Base-by-base conservation (phyloP, 768 basidiomycete genomes). In the Boletus speciosus region DNA sequence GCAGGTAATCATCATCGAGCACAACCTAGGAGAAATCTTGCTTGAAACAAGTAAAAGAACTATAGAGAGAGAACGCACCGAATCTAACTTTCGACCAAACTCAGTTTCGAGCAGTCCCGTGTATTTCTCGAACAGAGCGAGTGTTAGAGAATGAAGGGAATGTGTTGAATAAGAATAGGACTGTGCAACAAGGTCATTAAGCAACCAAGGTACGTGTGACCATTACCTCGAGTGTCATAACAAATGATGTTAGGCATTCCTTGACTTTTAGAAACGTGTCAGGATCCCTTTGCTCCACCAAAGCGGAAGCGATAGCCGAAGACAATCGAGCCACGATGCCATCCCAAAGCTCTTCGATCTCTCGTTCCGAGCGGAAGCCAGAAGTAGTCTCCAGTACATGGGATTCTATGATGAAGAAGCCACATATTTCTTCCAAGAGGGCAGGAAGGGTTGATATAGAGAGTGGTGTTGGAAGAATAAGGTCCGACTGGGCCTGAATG, bases 261-360 rank as follows among this genome's bases (percentile, higher is more conserved):
- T 98, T 98, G 32, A 86, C 89, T 19, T 77, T 79, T 46, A 97
- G 71, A 64, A 91, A 96, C 14, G 81, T 78, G 48, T 94, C 93
- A 0, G 89, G 85, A 61, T 95, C 89, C 40, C 76, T 83, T 66
- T 93, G 91, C 10, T 75, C 79, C 49, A 77, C 78, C 48, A 98
- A 74, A 2, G 88, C 83, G n/a, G 76, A 73, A 34, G 88, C 83
- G 19, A 98, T 84, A 1, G 84, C 84, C 27, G 79, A 78, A 3
- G 87, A 83, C 11, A 98, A 77, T 27, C 88, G 81, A 12, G 77
- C 69, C 49, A 94, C 81, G 52, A 98, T 81, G 12, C 83, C 84
- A 58, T 96, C 91, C 96, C 96, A 98, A 10, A 99, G 81, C 52
- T 95, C 93, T 60, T 98, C 94, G 2, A 98, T 87, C 59, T 98